phyloP scores from a whole-genome alignment of 129 eudicot genomes.

The Tagetes patula region DNA sequence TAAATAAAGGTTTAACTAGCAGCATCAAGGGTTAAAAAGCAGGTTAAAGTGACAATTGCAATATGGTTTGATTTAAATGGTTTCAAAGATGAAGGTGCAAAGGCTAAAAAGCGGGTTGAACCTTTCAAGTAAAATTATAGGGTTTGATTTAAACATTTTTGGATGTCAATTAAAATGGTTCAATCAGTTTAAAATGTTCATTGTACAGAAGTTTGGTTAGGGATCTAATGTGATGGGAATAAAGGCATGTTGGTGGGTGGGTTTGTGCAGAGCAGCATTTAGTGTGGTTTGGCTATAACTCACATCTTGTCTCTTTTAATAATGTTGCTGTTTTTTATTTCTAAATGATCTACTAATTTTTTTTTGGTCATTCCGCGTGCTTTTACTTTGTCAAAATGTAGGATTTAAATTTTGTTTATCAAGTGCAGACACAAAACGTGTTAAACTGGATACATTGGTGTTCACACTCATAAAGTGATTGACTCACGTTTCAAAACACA shows the following conservation, averaged over 20 bases:
- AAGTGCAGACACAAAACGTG: background rate
- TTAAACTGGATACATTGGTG: background rate
- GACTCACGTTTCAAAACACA: background rate
- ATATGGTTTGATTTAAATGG: too few species aligned
- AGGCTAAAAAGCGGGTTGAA: too few species aligned
- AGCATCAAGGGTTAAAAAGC: too few species aligned
- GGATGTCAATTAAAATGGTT: too few species aligned
- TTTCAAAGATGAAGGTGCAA: too few species aligned
- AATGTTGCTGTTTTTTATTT: background rate
- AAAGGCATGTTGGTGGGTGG: slow-evolving; percentile 39
- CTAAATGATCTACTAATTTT: background rate
- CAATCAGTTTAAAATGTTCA: background rate
- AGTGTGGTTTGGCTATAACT: slow-evolving; percentile 30
- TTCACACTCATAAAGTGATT: background rate
- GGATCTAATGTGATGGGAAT: slow-evolving; percentile 26
- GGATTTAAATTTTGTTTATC: background rate
- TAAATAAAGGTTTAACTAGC: too few species aligned
- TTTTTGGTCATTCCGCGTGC: slow-evolving; percentile 1
- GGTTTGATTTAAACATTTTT: too few species aligned
- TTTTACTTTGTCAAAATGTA: slow-evolving; percentile 7
- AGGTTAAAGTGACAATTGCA: too few species aligned
- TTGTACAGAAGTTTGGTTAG: slow-evolving; percentile 18
- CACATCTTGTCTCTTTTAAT: slow-evolving; percentile 18
- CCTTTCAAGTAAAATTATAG: too few species aligned
- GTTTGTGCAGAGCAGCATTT: slow-evolving; percentile 29